Percentiles rank a stretch among this genome's conserved stretches.
Conservation (phyloP, 495 filamentous ascomycete species). For the Talaromyces stipitatus region DNA sequence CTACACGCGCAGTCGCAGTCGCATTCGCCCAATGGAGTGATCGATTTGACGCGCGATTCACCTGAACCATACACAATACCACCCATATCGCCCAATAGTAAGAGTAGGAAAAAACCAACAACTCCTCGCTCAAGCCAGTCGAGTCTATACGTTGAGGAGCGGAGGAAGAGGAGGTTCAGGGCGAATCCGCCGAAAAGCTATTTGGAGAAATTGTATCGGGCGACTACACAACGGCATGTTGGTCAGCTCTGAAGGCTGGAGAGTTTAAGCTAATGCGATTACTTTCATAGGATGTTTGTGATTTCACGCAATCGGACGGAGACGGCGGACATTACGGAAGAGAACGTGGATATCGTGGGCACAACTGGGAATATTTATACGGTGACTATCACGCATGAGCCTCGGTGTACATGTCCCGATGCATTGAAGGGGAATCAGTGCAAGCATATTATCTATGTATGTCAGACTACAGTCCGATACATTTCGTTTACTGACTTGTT, state of each 20-base stretch:
- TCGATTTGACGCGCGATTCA: constrained; percentile 15
- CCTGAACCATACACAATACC: constrained; percentile 1
- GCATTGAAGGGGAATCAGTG: constrained; percentile 57
- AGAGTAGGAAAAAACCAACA: constrained; percentile 16
- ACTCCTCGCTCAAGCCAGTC: neutral
- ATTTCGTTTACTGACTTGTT: constrained; percentile 11
- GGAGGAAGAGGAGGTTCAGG: constrained; percentile 31
- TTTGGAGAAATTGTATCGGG: constrained; percentile 32
- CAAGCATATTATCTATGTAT: constrained; percentile 65
- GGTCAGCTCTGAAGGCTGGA: neutral
- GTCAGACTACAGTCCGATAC: neutral
- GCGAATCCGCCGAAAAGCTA: constrained; percentile 30
- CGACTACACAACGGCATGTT: constrained; percentile 29
- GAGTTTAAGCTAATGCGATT: neutral
- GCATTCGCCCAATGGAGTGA: constrained; percentile 1
- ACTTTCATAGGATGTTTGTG: constrained; percentile 55
- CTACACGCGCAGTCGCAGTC: neutral
- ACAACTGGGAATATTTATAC: constrained; percentile 72
- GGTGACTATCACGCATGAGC: constrained; percentile 44
- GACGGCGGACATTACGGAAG: constrained; percentile 33
- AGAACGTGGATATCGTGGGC: constrained; percentile 62
- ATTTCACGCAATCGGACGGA: constrained; percentile 38
- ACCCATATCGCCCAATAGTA: neutral
- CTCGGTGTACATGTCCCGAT: constrained; percentile 64
- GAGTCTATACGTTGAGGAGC: constrained; percentile 19